Base-by-base conservation (phyloP, 352 stramenopile species). In the Globisporangium radiosum region DNA sequence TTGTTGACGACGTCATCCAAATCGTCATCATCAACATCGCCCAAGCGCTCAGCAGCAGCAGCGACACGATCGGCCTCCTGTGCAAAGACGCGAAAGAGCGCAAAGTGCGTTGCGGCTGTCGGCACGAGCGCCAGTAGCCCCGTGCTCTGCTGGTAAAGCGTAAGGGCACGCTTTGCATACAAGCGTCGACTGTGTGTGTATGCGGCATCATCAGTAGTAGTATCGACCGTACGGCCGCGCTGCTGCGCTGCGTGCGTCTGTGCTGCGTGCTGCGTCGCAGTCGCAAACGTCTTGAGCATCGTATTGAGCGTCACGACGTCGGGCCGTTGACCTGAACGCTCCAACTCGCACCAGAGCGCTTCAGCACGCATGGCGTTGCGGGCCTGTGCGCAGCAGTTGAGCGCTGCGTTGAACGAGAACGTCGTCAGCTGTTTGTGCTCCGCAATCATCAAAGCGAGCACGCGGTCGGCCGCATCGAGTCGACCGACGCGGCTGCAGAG, bases 221-320 rank as follows among this genome's bases (percentile, higher is more conserved):
- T n/a, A 39, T 9, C 1, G 43, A 40, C n/a, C 50, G n/a, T 63
- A 38, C 19, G 47, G 13, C 17, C 33, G 10, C 15, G n/a, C 11
- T n/a, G 25, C 15, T 39, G 25, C 9, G 33, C 19, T 42, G 38
- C 19, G 37, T 42, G 14, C 17, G 51, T 7, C 43, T 47, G 7
- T 0, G 40, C 48, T 7, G 15, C 42, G n/a, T 36, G 33, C 37
- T 54, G 55, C 9, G 40, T 61, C 25, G 52, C 52, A 54, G 66
- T 69, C 0, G 60, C 51, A 40, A 81, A 61, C 8, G 62, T 58
- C 43, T 87, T 85, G 4, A 85, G 62, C 56, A 83, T 63, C 13
- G 74, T 87, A 57, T 85, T 84, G 58, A 87, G 57, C 9, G 75
- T 83, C 43, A 85, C 65, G 17, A 65, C 45, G 36, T 85, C 70